Conservation (phyloP, 768 basidiomycete genomes). For the Inosperma sp. region DNA sequence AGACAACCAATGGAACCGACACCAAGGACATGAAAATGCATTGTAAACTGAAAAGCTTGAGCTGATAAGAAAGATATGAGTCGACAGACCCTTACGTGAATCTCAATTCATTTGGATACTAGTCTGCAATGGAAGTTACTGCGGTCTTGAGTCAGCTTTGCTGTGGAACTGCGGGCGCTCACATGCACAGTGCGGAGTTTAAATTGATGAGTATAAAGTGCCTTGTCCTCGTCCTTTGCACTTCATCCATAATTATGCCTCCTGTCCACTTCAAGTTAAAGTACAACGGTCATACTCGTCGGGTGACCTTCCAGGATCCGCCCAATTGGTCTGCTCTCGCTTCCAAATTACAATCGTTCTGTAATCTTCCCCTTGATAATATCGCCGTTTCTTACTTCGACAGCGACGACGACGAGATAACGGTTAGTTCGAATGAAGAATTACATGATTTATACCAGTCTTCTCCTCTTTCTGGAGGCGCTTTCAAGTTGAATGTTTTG, state of each 20-base stretch:
- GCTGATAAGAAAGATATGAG: no score
- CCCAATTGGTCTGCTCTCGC: conserved; percentile 61
- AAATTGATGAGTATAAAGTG: conserved; percentile 25
- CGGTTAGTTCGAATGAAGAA: conserved; percentile 71
- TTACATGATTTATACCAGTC: conserved; percentile 64
- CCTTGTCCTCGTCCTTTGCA: conserved; percentile 7
- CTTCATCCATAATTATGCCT: conserved; percentile 34
- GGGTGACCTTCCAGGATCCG: conserved; percentile 43
- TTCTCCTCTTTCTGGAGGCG: conserved; percentile 25
- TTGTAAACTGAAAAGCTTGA: no score
- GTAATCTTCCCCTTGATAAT: conserved; percentile 48
- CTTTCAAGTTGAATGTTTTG: conserved; percentile 58
- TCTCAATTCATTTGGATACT: neutral
- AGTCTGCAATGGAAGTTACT: neutral
- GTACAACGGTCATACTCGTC: conserved; percentile 54
- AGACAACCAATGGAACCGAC: conserved; percentile 82
- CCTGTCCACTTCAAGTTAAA: conserved; percentile 62
- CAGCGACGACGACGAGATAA: conserved; percentile 69
- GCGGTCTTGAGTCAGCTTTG: neutral
- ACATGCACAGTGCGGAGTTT: conserved; percentile 39
- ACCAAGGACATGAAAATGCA: conserved; percentile 77
- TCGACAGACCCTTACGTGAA: conserved; percentile 1
- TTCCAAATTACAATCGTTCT: conserved; percentile 48
- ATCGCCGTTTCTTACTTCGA: conserved; percentile 72
- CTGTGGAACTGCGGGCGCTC: neutral